Base-by-base conservation (phyloP, 352 stramenopile species). In the Pythium graminicola region DNA sequence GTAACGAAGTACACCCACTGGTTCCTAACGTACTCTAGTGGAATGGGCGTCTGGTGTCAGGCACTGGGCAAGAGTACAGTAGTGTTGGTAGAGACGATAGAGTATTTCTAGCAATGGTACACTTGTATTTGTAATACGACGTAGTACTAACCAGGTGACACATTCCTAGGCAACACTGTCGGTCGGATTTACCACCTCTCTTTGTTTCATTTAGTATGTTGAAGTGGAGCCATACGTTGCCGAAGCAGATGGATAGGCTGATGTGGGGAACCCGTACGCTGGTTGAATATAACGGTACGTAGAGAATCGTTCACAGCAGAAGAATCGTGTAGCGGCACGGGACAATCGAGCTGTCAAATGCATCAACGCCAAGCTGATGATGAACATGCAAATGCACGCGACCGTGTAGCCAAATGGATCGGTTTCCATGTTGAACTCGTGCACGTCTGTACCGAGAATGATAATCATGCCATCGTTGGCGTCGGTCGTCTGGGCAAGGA, bases 291-390 rank as follows among this genome's bases (percentile, higher is more conserved):
- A 76, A 46, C 72, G 70, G 24, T 80, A 74, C 23, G 67, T 71
- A 7, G 64, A 69, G 58, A 87, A 74, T 26, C 68, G 71, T 53
- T 88, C 76, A 44, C 70, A 81, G 57, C 74, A 88, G 57, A 88
- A 85, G 59, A 88, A 85, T n/a, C 71, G 65, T 17, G 76, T 86
- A 39, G 72, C 67, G 6, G 61, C 60, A 6, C 70, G 62, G 2
- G 76, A 86, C 13, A 82, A 26, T 23, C 58, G 52, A 11, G 76
- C 70, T 6, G 65, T 56, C 11, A 76, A 35, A 22, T 84, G 69
- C 65, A 85, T 81, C 17, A 84, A 32, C 22, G 72, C 73, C 20
- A 76, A 29, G 14, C 72, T 72, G 38, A 85, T 58, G 27, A 87
- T 49, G 4, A 74, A 73, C 8, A 84, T 23, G 33, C 64, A 84